Conservation (phyloP, 768 basidiomycete species). For the Lactarius sp. region DNA sequence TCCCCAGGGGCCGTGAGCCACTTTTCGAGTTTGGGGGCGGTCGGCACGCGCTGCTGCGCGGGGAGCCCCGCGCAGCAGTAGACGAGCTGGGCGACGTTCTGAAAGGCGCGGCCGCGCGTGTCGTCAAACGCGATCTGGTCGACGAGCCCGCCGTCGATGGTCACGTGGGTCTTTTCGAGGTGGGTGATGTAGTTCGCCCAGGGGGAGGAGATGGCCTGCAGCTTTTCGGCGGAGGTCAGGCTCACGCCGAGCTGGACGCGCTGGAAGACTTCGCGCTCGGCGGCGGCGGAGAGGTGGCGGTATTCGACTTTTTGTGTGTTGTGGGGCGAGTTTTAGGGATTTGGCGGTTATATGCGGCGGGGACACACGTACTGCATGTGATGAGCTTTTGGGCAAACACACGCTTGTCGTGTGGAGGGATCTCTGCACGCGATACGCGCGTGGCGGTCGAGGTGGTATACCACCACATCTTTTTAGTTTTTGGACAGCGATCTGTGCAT, state of each 20-base stretch:
- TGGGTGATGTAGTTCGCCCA: slow-evolving; percentile 62
- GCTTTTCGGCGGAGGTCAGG: slow-evolving; percentile 70
- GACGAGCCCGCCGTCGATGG: slow-evolving; percentile 54
- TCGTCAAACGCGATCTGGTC: slow-evolving; percentile 56
- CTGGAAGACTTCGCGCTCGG: slow-evolving; percentile 77
- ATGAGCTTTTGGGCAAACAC: slow-evolving; percentile 51
- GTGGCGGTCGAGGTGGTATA: slow-evolving; percentile 49
- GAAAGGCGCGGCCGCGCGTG: slow-evolving; percentile 68
- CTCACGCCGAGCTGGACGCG: slow-evolving; percentile 77
- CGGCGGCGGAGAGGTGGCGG: slow-evolving; percentile 43
- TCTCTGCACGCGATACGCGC: slow-evolving; percentile 41
- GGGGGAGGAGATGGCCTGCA: slow-evolving; percentile 71
- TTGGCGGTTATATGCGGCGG: too few species aligned
- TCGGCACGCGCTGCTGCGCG: slow-evolving; percentile 38
- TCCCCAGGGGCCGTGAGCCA: slow-evolving; percentile 33
- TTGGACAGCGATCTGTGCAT: slow-evolving; percentile 48
- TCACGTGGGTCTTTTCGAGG: slow-evolving; percentile 53
- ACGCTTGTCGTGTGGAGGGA: slow-evolving; percentile 49
- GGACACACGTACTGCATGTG: slow-evolving; percentile 48
- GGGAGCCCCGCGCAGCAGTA: slow-evolving; percentile 58
- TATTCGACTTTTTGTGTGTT: slow-evolving; percentile 71
- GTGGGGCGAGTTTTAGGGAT: too few species aligned
- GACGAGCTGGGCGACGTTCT: slow-evolving; percentile 64
- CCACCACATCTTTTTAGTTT: slow-evolving; percentile 58
- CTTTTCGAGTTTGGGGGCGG: slow-evolving; percentile 50